Conservation (phyloP, 768 basidiomycete genomes). For the Amanita thiersii region DNA sequence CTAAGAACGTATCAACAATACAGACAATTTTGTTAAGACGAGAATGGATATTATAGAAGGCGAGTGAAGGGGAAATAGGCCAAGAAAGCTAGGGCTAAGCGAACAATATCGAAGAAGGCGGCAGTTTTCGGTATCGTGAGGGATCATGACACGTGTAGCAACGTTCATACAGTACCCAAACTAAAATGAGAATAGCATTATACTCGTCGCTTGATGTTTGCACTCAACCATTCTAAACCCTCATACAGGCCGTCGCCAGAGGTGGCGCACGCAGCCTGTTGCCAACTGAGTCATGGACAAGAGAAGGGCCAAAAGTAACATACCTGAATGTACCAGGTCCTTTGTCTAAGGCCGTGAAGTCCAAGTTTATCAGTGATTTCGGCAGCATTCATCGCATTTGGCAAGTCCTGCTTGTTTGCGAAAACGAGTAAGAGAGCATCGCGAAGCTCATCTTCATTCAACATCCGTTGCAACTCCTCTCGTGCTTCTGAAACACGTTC, state of each 20-base stretch:
- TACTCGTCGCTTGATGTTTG: constrained; percentile 81
- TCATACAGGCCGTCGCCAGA: constrained; percentile 98
- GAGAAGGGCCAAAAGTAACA: constrained; percentile 19
- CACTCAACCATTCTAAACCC: constrained; percentile 94
- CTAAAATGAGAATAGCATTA: constrained; percentile 33
- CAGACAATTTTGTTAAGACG: neutral
- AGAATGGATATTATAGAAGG: constrained; percentile 1
- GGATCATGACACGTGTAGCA: constrained; percentile 47
- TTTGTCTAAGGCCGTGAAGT: constrained; percentile 91
- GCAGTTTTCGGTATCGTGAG: constrained; percentile 52
- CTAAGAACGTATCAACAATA: neutral
- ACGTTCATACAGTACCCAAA: constrained; percentile 42
- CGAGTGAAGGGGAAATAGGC: constrained; percentile 16
- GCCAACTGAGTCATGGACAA: constrained; percentile 12
- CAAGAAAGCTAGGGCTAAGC: constrained; percentile 24
- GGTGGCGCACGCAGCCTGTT: constrained; percentile 93
- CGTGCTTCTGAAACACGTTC: constrained; percentile 99
- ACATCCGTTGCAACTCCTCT: constrained; percentile 98
- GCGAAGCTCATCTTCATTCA: constrained; percentile 98
- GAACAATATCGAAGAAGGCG: constrained; percentile 33
- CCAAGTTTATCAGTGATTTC: constrained; percentile 99
- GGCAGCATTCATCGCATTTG: constrained; percentile 98
- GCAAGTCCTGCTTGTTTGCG: constrained; percentile 99
- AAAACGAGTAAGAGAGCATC: constrained; percentile 98
- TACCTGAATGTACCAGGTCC: constrained; percentile 97